Evolutionary conservation across 169 alveolate genomes (phyloP), one percentile per base, ranked within the genome.

Genomic region (Plasmodium adleri): DNA sequence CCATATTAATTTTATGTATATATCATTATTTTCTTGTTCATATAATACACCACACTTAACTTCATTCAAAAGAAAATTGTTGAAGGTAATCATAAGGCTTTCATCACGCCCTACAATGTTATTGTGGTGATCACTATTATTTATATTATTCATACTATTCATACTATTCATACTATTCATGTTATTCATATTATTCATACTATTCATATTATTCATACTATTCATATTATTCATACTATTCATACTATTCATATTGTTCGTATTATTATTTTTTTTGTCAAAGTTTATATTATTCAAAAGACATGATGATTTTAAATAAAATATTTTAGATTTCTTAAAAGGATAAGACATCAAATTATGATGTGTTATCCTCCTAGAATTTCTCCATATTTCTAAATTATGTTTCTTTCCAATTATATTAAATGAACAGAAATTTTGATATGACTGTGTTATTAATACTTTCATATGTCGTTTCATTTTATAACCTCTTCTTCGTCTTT

Each of bases 321-420:
- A 86, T 47, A 86, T 49, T 71, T 67, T 86, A 9, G 88, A 86
- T n/a, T 70, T 86, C 22, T 86, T 87, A 86, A 71, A 86, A 7
- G 22, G 13, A 43, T 86, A 86, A 12, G 45, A 50, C 80, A 72
- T 86, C 13, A 86, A 63, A 49, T 60, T 71, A 22, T 67, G 71
- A 28, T 47, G 13, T 20, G 83, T 71, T 7, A 72, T 72, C 24
- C 72, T 86, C 39, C 54, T 58, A 13, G 92, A 86, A 22, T 60
- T 86, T 39, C 60, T 86, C 92, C 92, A 86, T 13, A 86, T 54
- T 12, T 86, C 87, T 15, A 86, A 72, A 15, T 60, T 86, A 47
- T 86, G 92, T 22, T 86, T 86, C 68, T 86, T 86, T 17, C 92
- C 92, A 22, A 86, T 86, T 47, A 86, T 86, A 62, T 72, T 86